Conservation (phyloP, 1,284 basidiomycete genomes). For the Malassezia sp. region DNA sequence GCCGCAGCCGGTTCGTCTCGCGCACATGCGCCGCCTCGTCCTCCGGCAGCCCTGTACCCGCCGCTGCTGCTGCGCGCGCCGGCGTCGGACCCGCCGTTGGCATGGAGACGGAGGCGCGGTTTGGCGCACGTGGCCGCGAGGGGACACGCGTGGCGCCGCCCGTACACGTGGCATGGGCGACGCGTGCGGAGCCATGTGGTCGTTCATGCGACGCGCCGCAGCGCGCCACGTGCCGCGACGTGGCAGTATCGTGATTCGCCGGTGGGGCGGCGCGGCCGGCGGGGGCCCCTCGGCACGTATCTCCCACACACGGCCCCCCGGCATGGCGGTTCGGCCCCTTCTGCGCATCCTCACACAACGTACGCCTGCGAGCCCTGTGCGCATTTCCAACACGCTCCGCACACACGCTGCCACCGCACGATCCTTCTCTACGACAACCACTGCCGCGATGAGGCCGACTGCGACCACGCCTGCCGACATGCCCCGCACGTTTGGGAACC, state of each 20-base stretch:
- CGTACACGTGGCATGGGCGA: not conserved
- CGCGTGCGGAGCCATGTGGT: not conserved
- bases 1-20: slow-evolving; percentile 34
- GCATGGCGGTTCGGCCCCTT: slow-evolving; percentile 5
- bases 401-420: no score
- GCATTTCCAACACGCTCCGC: not conserved
- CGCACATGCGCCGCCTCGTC: no score
- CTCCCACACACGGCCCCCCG: no score
- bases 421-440: not conserved
- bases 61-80: no score
- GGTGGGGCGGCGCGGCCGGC: no score
- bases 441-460: not conserved
- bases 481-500: slow-evolving; percentile 18
- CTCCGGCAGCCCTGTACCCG: no score
- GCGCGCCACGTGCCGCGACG: not conserved
- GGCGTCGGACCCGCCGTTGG: no score
- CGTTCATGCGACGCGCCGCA: not conserved
- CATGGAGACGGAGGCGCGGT: no score
- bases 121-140: no score
- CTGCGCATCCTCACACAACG: not conserved
- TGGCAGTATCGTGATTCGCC: no score
- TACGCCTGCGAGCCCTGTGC: not conserved
- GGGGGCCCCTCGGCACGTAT: no score
- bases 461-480: not conserved
- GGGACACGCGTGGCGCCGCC: no score